phyloP scores from a whole-genome alignment of 2,329 filamentous ascomycete species.

The Bipolaris cookei region DNA sequence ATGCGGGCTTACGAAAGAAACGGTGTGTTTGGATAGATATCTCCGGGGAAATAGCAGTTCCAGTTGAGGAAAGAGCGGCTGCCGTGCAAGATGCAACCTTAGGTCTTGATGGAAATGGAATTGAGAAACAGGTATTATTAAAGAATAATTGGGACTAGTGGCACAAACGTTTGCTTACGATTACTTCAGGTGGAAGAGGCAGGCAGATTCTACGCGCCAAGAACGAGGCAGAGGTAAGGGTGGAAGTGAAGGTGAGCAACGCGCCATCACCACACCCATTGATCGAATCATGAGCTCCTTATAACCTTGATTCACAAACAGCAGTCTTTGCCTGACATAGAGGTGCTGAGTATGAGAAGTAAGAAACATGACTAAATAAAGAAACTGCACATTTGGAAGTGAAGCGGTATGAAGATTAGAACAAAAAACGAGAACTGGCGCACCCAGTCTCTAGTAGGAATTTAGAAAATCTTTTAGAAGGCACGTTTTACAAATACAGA shows the following conservation, averaged over 20 bases:
- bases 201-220: constrained; percentile 1
- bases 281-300: not conserved
- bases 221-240: constrained; percentile 19
- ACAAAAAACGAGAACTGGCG: not conserved
- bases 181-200: constrained; percentile 14
- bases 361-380: not conserved
- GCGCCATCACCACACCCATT: not conserved
- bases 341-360: not conserved
- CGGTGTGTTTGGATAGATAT: not conserved
- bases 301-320: too few species aligned
- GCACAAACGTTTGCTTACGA: constrained; percentile 3
- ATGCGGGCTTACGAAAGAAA: constrained; percentile 9
- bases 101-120: not conserved
- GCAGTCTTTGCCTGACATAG: not conserved
- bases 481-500: constrained; percentile 19
- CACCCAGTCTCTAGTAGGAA: not conserved
- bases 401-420: not conserved
- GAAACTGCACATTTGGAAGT: not conserved
- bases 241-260: constrained; percentile 17
- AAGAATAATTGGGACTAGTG: not conserved
- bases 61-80: not conserved
- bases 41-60: constrained; percentile 7
- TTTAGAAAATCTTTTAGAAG: not conserved
- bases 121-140: not conserved
- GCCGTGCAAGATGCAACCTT: constrained; percentile 3